Evolutionary conservation across 2,329 filamentous ascomycete genomes (phyloP).

Genomic region (Lasiodiplodia citricola): DNA sequence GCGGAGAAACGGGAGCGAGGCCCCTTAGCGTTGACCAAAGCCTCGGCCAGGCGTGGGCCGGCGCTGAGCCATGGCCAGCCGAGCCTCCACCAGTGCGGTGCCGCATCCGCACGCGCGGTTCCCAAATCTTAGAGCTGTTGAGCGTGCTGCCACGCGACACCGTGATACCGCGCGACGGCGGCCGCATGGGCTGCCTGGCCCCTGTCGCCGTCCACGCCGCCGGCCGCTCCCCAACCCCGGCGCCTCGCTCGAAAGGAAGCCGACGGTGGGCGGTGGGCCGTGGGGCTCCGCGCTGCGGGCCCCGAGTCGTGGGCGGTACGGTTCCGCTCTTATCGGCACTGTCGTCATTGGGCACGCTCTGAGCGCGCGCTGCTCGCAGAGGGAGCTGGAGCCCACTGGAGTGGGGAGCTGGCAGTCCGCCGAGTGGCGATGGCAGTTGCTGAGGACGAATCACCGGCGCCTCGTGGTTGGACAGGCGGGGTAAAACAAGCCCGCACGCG

Average conservation of each 20-base stretch:
- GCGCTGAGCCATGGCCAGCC: slow-evolving; percentile 14
- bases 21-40: not conserved
- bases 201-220: not conserved
- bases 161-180: not conserved
- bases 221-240: slow-evolving; percentile 21
- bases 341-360: slow-evolving; percentile 6
- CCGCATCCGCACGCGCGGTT: slow-evolving; percentile 22
- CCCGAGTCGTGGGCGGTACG: slow-evolving; percentile 20
- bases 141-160: not conserved
- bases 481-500: slow-evolving; percentile 11
- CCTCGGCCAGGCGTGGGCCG: slow-evolving; percentile 18
- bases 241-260: slow-evolving; percentile 45
- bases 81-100: slow-evolving; percentile 21
- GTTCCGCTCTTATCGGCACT: slow-evolving; percentile 20
- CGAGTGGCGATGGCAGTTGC: not conserved
- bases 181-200: not conserved
- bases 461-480: slow-evolving; percentile 14
- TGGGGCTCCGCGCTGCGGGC: slow-evolving; percentile 14
- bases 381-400: slow-evolving; percentile 4
- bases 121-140: slow-evolving; percentile 3
- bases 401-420: not conserved
- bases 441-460: not conserved
- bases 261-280: slow-evolving; percentile 30
- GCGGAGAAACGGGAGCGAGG: slow-evolving; percentile 19
- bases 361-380: slow-evolving; percentile 4